Evolutionary conservation across 176 grass and related monocot genomes (phyloP), one percentile per base, ranked within the genome.

Genomic region (Juncus effusus): DNA sequence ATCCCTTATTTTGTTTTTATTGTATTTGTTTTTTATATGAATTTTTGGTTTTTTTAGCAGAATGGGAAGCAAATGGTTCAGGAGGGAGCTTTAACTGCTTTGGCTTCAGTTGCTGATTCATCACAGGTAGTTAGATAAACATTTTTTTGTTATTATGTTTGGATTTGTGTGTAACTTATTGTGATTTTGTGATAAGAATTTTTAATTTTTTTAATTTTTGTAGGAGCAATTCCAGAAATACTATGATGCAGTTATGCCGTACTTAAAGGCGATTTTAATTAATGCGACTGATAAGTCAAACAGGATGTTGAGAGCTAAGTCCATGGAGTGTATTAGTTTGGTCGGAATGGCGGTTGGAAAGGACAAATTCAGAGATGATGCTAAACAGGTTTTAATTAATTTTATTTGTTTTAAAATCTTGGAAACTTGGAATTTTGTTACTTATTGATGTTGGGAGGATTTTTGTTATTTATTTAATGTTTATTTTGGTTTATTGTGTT

Each of bases 31-130:
- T 52, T 62, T 44, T 12, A 56, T 63, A 55, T 28, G 19, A 75
- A 16, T 78, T 40, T 60, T n/a, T 70, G 36, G 52, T 79, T 64
- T 67, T 28, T 28, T 28, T 28, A 28, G 19, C 19, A 95, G 85
- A 99, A 94, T 54, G 95, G 89, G 50, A 99, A 99, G 76, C 95
- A 94, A 80, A 94, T 99, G 95, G 95, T 99, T 59, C 95, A 99
- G 82, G 95, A 99, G 74, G 95, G 85, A 63, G 89, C 95, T 63
- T 77, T 99, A 57, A 99, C 95, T 41, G 95, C 95, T 75, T 82
- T 99, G 75, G 89, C 95, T 51, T 99, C 95, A 76, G 95, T 99
- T 67, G 95, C 95, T 19, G 95, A 93, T 99, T 93, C 95, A 16
- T 99, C 89, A 38, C 95, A 99, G 83, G 89, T 97, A 88, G 6